These are phyloP conservation scores for Lathyrus sativus DNA, from an alignment of 306 rosid species.

Conservation along the genomic window DNA sequence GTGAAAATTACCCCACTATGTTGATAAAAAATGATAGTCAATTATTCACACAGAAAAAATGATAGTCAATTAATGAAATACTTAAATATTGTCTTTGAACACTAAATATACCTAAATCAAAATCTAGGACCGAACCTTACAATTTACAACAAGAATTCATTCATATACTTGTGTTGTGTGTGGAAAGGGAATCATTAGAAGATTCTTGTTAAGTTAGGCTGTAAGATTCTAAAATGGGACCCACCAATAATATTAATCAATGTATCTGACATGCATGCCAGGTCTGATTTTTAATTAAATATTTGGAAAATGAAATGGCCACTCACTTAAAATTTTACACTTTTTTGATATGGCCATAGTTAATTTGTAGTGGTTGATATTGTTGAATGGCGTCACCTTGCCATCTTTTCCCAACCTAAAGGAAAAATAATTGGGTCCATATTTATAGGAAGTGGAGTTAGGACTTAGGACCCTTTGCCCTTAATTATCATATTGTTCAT, in stretches of 20 bases:
- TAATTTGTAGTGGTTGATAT: slow-evolving; percentile 35
- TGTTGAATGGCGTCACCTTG: slow-evolving; percentile 43
- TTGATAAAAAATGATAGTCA: background rate
- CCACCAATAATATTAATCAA: slow-evolving; percentile 38
- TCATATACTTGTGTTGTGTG: background rate
- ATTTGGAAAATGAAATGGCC: slow-evolving; percentile 36
- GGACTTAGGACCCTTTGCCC: slow-evolving; percentile 16
- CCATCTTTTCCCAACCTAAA: slow-evolving; percentile 72
- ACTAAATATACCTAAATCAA: background rate
- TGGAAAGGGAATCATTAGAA: slow-evolving; percentile 43
- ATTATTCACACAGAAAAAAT: background rate
- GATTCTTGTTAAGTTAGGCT: slow-evolving; percentile 64
- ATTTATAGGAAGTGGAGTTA: slow-evolving; percentile 36
- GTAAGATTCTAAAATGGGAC: slow-evolving; percentile 50
- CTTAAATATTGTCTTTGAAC: background rate
- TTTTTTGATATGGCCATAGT: slow-evolving; percentile 40
- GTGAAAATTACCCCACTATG: background rate
- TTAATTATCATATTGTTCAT: slow-evolving; percentile 27
- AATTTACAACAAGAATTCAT: background rate
- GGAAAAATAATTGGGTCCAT: slow-evolving; percentile 56
- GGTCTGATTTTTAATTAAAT: slow-evolving; percentile 40
- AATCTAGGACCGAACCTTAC: background rate
- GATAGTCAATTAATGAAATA: background rate
- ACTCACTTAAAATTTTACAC: slow-evolving; percentile 28
- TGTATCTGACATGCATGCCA: slow-evolving; percentile 48